A percentile compares a stretch with the other conserved stretches of the same genome.
Evolutionary conservation across 73 alveolate species (phyloP).

Genomic region (Paramecium sonneborni): DNA sequence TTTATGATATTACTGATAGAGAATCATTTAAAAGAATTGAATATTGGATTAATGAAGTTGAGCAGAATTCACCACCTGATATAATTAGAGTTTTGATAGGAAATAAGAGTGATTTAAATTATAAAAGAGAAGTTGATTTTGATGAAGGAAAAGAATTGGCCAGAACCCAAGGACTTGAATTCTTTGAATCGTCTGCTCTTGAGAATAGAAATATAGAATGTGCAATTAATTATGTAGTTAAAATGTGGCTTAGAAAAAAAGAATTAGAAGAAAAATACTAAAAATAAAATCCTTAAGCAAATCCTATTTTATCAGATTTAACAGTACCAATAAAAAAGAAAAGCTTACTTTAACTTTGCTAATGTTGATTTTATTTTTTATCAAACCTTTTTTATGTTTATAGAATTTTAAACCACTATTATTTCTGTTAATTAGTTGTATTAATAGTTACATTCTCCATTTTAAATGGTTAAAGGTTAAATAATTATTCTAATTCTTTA

Average conservation of each 20-base stretch:
- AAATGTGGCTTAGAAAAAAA: background rate
- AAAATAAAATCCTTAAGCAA: background rate
- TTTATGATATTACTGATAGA: conserved; percentile 28
- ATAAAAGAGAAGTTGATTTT: conserved; percentile 52
- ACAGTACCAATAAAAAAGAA: background rate
- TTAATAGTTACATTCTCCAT: background rate
- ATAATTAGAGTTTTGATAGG: conserved; percentile 56
- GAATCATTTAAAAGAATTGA: background rate
- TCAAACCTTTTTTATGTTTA: background rate
- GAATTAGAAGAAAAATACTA: background rate
- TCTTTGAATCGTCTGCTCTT: conserved; percentile 63
- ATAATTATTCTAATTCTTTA: too few relatives aligned
- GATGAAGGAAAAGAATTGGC: conserved; percentile 68
- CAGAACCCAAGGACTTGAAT: background rate
- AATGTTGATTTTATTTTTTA: background rate
- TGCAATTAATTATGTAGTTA: background rate
- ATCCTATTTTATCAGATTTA: background rate
- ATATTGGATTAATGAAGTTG: background rate
- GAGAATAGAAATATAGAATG: background rate
- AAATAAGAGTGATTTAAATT: conserved; percentile 59
- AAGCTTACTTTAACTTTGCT: background rate
- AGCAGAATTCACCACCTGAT: background rate
- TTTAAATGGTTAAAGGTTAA: too few relatives aligned
- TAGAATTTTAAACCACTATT: background rate
- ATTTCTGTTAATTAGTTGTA: background rate